Evolutionary conservation across 2,329 filamentous ascomycete genomes (phyloP).

Genomic region (Colletotrichum sidae): DNA sequence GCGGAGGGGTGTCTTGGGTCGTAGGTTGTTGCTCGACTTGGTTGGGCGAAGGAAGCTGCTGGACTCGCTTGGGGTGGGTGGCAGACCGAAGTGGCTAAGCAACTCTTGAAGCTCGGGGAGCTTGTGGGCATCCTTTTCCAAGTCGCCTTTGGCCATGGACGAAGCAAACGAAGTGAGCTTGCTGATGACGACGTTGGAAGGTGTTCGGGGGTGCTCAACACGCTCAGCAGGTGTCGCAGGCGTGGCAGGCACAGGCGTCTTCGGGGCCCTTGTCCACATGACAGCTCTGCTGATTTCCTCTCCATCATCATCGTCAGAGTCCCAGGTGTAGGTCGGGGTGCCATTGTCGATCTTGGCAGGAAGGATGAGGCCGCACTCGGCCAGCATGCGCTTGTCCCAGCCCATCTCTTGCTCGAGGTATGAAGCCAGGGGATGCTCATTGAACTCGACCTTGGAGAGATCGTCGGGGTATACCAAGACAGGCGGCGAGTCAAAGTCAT

Average conservation of each 20-base stretch:
- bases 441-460: constrained; percentile 48
- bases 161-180: constrained; percentile 37
- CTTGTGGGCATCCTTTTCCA: constrained; percentile 27
- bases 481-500: constrained; percentile 44
- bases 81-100: constrained; percentile 30
- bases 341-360: constrained; percentile 29
- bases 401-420: constrained; percentile 33
- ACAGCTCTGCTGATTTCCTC: constrained; percentile 7
- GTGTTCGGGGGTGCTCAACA: constrained; percentile 18
- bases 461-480: constrained; percentile 49
- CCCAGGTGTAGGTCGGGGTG: constrained; percentile 28
- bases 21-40: constrained; percentile 27
- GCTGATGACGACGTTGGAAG: constrained; percentile 24
- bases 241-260: neutral
- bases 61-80: constrained; percentile 13
- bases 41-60: constrained; percentile 27
- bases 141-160: constrained; percentile 12
- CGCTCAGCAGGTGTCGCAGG: neutral
- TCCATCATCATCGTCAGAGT: constrained; percentile 34
- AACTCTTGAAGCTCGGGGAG: constrained; percentile 27
- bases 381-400: constrained; percentile 25
- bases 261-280: neutral
- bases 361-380: constrained; percentile 32
- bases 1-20: constrained; percentile 13
- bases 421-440: constrained; percentile 51